phyloP scores from a whole-genome alignment of 228 moss, liverwort and hornwort species.

The Sphagnum fallax region DNA sequence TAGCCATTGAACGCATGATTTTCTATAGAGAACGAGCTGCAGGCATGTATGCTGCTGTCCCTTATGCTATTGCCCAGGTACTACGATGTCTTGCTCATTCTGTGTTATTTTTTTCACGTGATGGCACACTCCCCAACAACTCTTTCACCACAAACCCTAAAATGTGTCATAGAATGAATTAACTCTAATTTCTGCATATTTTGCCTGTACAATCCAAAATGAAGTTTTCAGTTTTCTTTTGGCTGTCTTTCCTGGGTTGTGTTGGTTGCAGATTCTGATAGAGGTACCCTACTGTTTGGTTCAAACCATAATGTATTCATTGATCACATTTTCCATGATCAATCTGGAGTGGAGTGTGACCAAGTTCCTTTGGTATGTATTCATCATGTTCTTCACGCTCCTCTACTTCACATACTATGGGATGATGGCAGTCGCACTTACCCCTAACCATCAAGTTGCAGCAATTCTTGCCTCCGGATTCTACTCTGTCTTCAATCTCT shows the following conservation, averaged over 20 bases:
- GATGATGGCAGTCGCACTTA: conserved; percentile 96
- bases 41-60: conserved; percentile 51
- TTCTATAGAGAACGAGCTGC: conserved; percentile 55
- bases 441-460: conserved; percentile 82
- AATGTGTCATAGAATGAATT: no score
- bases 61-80: conserved; percentile 54
- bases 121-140: no score
- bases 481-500: conserved; percentile 87
- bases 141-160: no score
- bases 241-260: neutral
- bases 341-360: conserved; percentile 54
- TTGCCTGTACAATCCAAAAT: no score
- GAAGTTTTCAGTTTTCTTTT: no score
- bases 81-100: no score
- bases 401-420: conserved; percentile 93
- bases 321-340: conserved; percentile 79
- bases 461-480: conserved; percentile 75
- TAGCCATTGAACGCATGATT: conserved; percentile 49
- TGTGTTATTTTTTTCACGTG: no score
- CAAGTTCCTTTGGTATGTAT: conserved; percentile 85
- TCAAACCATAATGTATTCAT: conserved; percentile 46
- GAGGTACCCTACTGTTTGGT: conserved; percentile 73
- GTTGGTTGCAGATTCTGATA: conserved; percentile 54
- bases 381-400: conserved; percentile 74
- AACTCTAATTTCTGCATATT: no score